Evolutionary conservation across 306 rosid genomes (phyloP), one percentile per base, ranked within the genome.

Genomic region (Quercus alba): DNA sequence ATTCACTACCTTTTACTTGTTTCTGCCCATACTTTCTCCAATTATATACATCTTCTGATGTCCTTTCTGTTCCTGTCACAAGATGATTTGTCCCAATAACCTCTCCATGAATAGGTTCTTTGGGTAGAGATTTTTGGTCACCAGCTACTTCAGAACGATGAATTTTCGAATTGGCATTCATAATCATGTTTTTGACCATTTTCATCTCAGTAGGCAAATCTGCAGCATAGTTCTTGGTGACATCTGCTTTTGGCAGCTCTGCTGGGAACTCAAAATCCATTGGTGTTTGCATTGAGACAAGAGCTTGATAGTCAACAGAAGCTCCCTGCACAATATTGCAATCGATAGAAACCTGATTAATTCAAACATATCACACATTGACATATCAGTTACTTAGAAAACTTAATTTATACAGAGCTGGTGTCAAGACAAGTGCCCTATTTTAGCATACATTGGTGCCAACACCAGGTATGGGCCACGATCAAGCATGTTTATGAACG

Each of bases 11-110:
- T 78, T 92, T 94, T 1, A 94, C 98, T 85, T 92, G 97, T 80
- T 94, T 94, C 74, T 94, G 98, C 26, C 98, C 98, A 78, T 94
- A 94, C 84, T 94, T 94, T 67, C 97, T 92, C 98, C 98, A 94
- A 69, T 91, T 94, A 79, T 92, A 94, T 73, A 97, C 97, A 80
- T 94, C 97, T 75, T 91, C 94, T 78, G 91, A 83, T 76, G 89
- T 87, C 77, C 89, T 92, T 35, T 21, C 78, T 52, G 75, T 70
- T 83, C 88, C 93, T 5, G 72, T 49, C 56, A 66, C 20, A 61
- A 72, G 54, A 56, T 76, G 81, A 49, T 84, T 82, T 33, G 5
- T 55, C 59, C 63, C 84, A 21, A 74, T 59, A 68, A 87, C 90
- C 61, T 86, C 88, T 17, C 72, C 71, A 6, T 75, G 80, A 41